phyloP scores from a whole-genome alignment of 192 early-diverging fungal genomes.

The Backusella mclennaniae region DNA sequence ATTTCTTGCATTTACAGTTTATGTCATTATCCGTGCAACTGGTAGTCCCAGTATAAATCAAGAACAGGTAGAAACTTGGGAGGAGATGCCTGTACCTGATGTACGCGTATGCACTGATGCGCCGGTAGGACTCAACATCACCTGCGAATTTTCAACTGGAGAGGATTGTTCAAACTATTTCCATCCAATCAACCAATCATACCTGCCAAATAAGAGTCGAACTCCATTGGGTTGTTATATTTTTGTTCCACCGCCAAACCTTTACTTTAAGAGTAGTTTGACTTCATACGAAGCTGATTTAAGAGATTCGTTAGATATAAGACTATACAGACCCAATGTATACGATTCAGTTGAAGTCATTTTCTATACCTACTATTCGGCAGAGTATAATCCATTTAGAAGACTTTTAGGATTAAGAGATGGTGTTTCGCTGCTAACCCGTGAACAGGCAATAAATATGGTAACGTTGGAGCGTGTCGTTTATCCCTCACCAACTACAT shows the following conservation, averaged over 20 bases:
- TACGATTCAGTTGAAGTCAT: background rate
- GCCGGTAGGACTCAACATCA: background rate
- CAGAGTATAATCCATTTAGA: background rate
- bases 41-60: background rate
- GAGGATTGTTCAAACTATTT: background rate
- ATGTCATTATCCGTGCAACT: background rate
- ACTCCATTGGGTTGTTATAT: background rate
- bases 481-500: background rate
- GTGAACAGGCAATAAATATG: background rate
- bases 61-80: background rate
- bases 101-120: conserved; percentile 2
- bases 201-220: background rate
- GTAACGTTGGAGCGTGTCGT: background rate
- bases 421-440: background rate
- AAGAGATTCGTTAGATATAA: background rate
- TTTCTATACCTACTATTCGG: background rate
- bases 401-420: background rate
- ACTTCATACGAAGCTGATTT: background rate
- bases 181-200: background rate
- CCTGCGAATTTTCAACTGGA: background rate
- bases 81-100: background rate
- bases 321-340: background rate
- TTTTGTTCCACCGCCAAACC: background rate
- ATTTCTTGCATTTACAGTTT: conserved; percentile 10
- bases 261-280: background rate